Evolutionary conservation across 805 yeast genomes (phyloP).

Genomic region (Brettanomyces nanus): DNA sequence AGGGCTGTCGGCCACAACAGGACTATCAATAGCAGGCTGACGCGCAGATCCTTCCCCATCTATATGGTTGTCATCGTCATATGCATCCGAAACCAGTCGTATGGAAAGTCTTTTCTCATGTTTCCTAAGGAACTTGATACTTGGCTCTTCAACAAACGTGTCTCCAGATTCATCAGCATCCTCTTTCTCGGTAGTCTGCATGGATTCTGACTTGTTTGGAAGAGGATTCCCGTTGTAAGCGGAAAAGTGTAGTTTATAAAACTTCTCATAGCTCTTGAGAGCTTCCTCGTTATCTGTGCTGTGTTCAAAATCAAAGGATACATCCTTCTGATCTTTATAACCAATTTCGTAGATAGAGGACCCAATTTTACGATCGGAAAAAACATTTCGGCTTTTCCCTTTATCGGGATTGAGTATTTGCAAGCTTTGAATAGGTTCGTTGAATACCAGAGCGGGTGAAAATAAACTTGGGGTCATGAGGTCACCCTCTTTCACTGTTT

Average conservation of each 20-base stretch:
- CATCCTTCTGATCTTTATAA: slow-evolving; percentile 7
- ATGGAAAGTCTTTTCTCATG: slow-evolving; percentile 18
- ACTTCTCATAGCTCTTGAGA: background rate
- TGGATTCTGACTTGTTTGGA: background rate
- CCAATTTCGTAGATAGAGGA: slow-evolving; percentile 20
- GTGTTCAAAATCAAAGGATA: background rate
- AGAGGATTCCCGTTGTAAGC: background rate
- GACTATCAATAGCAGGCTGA: too few species aligned
- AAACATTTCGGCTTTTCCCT: slow-evolving; percentile 3
- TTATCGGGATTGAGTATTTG: slow-evolving; percentile 10
- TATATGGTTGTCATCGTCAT: too few species aligned
- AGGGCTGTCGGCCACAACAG: too few species aligned
- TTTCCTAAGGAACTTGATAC: background rate
- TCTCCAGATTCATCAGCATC: background rate
- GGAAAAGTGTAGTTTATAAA: slow-evolving; percentile 1
- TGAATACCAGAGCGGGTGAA: slow-evolving; percentile 23
- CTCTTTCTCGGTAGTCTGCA: background rate
- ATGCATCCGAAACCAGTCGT: slow-evolving; percentile 7
- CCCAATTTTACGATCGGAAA: slow-evolving; percentile 5
- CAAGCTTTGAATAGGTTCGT: slow-evolving; percentile 20
- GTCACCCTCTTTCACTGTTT: slow-evolving; percentile 3
- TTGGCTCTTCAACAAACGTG: background rate
- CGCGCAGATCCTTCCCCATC: too few species aligned
- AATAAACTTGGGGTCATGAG: slow-evolving; percentile 22
- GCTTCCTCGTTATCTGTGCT: slow-evolving; percentile 1